phyloP scores from a whole-genome alignment of 441 rosid species.

The Croton setiger region DNA sequence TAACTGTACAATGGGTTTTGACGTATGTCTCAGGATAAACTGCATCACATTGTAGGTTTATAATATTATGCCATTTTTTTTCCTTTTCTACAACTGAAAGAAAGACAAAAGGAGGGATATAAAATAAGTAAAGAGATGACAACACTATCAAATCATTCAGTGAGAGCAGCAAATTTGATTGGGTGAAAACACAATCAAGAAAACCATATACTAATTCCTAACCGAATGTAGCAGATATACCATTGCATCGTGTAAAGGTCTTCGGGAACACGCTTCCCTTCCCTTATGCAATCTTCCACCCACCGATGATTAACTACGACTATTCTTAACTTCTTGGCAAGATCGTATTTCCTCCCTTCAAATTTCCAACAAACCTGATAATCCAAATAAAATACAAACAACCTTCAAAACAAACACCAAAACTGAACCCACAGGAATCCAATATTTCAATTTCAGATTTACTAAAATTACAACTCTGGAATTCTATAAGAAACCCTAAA shows the following conservation, averaged over 20 bases:
- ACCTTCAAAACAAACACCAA: background rate
- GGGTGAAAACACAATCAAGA: no score
- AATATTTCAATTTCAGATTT: background rate
- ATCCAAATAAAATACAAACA: background rate
- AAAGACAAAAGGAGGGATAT: background rate
- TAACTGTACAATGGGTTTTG: background rate
- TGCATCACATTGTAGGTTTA: background rate
- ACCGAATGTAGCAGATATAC: constrained; percentile 27
- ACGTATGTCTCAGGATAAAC: background rate
- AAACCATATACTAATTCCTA: no score
- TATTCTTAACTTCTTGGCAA: constrained; percentile 56
- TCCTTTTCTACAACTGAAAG: background rate
- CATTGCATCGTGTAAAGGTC: constrained; percentile 54
- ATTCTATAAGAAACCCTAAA: background rate
- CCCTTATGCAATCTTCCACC: constrained; percentile 75
- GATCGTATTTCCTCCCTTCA: constrained; percentile 66
- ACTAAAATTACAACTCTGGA: background rate
- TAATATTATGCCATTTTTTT: no score
- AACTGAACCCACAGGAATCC: background rate
- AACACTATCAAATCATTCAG: background rate
- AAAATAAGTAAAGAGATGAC: background rate
- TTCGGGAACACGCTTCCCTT: constrained; percentile 63
- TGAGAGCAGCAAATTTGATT: background rate
- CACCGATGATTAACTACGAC: constrained; percentile 73
- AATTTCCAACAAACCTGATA: constrained; percentile 79